Conservation (phyloP, 2,329 filamentous ascomycete genomes). For the Venturia carpophila region DNA sequence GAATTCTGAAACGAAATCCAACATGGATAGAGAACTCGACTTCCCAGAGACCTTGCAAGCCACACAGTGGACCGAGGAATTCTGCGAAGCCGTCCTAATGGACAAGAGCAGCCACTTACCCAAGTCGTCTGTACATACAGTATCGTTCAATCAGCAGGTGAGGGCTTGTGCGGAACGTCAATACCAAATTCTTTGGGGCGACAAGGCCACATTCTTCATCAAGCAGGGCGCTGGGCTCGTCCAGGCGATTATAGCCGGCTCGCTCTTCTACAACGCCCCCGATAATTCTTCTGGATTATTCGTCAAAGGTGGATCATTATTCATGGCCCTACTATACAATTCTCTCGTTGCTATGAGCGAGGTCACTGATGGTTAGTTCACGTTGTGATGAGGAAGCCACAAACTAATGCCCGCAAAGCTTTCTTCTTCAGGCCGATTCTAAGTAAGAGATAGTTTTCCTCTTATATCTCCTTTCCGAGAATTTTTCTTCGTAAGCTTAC, state of each 20-base stretch:
- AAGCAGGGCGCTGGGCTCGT: conserved; percentile 44
- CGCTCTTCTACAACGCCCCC: conserved; percentile 47
- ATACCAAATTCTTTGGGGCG: conserved; percentile 48
- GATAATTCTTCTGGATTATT: conserved; percentile 49
- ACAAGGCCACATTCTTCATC: conserved; percentile 42
- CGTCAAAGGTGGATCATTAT: conserved; percentile 53
- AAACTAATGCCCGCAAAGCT: conserved; percentile 25
- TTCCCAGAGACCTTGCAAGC: not conserved
- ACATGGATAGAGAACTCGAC: conserved; percentile 24
- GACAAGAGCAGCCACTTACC: not conserved
- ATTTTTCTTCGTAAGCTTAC: no score
- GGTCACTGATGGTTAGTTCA: conserved; percentile 40
- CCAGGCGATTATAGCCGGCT: conserved; percentile 36
- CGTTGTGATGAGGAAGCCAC: not conserved
- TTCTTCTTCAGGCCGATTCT: conserved; percentile 58
- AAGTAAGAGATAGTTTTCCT: no score
- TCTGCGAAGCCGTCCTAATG: conserved; percentile 24
- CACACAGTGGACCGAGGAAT: conserved; percentile 25
- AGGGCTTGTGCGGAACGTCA: conserved; percentile 34
- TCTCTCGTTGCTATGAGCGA: conserved; percentile 54
- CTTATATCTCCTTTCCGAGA: no score
- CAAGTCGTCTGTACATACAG: conserved; percentile 24
- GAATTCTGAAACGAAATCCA: conserved; percentile 21
- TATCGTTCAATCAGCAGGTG: conserved; percentile 34
- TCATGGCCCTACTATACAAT: conserved; percentile 57